phyloP scores from a whole-genome alignment of 2,329 filamentous ascomycete genomes.

The Diaporthe humulicola region DNA sequence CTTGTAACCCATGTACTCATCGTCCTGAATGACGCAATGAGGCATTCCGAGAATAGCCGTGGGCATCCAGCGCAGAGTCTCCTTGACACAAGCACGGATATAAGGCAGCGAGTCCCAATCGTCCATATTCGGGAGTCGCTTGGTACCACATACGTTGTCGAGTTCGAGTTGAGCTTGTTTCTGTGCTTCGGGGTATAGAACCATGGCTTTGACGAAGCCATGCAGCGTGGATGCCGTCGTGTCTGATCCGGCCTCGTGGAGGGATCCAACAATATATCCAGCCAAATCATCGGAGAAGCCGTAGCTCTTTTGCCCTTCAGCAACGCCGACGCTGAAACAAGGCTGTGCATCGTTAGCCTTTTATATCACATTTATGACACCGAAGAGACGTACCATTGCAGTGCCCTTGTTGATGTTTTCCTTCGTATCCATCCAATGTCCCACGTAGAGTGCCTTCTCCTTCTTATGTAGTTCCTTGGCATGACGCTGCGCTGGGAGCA shows the following conservation, averaged over 20 bases:
- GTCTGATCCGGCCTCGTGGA: conserved; percentile 57
- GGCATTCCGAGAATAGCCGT: conserved; percentile 56
- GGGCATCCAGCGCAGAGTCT: conserved; percentile 60
- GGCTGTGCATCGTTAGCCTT: conserved; percentile 41
- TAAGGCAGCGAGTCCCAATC: conserved; percentile 57
- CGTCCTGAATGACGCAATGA: conserved; percentile 56
- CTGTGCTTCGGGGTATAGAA: conserved; percentile 57
- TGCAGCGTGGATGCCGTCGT: conserved; percentile 58
- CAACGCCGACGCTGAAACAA: conserved; percentile 46
- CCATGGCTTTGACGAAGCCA: conserved; percentile 62
- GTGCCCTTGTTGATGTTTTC: conserved; percentile 47
- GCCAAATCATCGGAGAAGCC: conserved; percentile 49
- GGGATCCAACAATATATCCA: conserved; percentile 51
- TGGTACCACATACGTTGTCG: conserved; percentile 55
- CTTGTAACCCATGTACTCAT: conserved; percentile 58
- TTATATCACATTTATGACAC: no score
- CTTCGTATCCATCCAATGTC: conserved; percentile 57
- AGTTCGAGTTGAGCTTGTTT: conserved; percentile 55
- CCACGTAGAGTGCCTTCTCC: conserved; percentile 57
- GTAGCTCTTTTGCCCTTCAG: conserved; percentile 41
- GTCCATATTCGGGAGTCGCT: conserved; percentile 54
- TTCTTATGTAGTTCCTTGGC: conserved; percentile 57
- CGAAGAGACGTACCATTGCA: conserved; percentile 39
- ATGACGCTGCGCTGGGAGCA: conserved; percentile 53
- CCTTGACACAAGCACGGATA: conserved; percentile 57